Evolutionary conservation across 257 asterid genomes (phyloP), one percentile per base, ranked within the genome.

Genomic region (Solanum commersonii): DNA sequence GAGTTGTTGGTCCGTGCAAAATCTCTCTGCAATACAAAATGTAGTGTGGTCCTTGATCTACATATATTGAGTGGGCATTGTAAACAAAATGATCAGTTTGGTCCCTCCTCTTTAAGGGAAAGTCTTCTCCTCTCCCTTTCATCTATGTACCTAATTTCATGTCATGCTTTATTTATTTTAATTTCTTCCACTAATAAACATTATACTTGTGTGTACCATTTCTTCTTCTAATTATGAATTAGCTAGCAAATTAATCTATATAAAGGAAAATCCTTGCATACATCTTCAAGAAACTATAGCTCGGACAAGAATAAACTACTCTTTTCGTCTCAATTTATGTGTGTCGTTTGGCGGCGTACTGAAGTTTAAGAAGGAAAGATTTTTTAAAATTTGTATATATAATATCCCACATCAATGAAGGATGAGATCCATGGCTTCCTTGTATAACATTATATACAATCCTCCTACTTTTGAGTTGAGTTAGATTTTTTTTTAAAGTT

Each of bases 21-120:
- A 34, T 76, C 86, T 84, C 84, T 89, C 74, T 74, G 89, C 79
- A 63, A 52, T 60, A 37, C 34, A 74, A 78, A 65, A 56, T 83
- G 56, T 70, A 16, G 84, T 33, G 90, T 91, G 91, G 90, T 91
- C 93, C 90, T 88, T 73, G 13, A 72, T 74, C 88, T 88, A 33
- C 40, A 31, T 14, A 16, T 3, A 86, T 52, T 40, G 59, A 88
- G 90, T 87, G 85, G 90, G 77, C 63, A 60, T 81, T 85, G 79
- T 87, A 84, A 85, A 86, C 72, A 85, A 84, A 59, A 85, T 71
- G 88, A 71, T 88, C 85, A 8, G 37, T 15, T 82, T 90, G 91
- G 92, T 90, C 92, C 92, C 93, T 86, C 87, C 81, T 35, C 70
- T 46, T 40, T 44, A 29, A 27, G 37, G 87, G 63, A 25, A 34